phyloP scores from a whole-genome alignment of 2,329 filamentous ascomycete species.

The Chaetomiaceae sp. region DNA sequence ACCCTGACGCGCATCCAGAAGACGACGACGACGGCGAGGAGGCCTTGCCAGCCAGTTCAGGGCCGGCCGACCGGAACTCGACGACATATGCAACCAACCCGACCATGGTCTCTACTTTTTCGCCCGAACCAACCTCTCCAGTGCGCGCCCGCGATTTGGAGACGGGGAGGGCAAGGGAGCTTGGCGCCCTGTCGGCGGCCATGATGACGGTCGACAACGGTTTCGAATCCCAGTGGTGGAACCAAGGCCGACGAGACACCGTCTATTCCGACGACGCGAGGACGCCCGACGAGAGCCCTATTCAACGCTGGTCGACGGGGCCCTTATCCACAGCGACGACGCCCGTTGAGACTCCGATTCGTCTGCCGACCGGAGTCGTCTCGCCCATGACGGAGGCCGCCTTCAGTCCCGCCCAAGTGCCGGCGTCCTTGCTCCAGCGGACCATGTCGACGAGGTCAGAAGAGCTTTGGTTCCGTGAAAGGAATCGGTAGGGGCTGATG shows the following conservation, averaged over 20 bases:
- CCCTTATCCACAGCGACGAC: background rate
- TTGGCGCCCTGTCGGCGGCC: slow-evolving; percentile 48
- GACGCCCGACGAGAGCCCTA: slow-evolving; percentile 6
- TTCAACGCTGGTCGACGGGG: slow-evolving; percentile 17
- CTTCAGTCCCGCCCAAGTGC: slow-evolving; percentile 22
- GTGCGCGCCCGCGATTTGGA: slow-evolving; percentile 30
- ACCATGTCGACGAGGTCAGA: slow-evolving; percentile 40
- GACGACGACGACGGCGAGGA: slow-evolving; percentile 21
- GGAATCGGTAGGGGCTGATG: background rate
- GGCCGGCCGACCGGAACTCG: slow-evolving; percentile 7
- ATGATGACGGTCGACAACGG: slow-evolving; percentile 56
- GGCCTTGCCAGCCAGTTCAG: background rate
- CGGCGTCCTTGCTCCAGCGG: slow-evolving; percentile 30
- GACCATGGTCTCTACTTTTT: slow-evolving; percentile 23
- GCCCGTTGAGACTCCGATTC: background rate
- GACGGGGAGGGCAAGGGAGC: slow-evolving; percentile 36
- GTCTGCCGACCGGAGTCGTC: slow-evolving; percentile 28
- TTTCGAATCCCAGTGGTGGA: slow-evolving; percentile 57
- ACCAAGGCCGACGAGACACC: slow-evolving; percentile 40
- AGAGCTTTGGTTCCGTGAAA: slow-evolving; percentile 35
- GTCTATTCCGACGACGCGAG: slow-evolving; percentile 8
- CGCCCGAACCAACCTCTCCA: slow-evolving; percentile 22
- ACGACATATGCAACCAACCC: slow-evolving; percentile 21
- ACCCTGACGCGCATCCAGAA: slow-evolving; percentile 29
- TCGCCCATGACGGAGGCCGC: slow-evolving; percentile 37